These are phyloP conservation scores for Dothiorella sarmentorum DNA, from an alignment of 2,329 filamentous ascomycete genomes.

Conservation along the genomic window DNA sequence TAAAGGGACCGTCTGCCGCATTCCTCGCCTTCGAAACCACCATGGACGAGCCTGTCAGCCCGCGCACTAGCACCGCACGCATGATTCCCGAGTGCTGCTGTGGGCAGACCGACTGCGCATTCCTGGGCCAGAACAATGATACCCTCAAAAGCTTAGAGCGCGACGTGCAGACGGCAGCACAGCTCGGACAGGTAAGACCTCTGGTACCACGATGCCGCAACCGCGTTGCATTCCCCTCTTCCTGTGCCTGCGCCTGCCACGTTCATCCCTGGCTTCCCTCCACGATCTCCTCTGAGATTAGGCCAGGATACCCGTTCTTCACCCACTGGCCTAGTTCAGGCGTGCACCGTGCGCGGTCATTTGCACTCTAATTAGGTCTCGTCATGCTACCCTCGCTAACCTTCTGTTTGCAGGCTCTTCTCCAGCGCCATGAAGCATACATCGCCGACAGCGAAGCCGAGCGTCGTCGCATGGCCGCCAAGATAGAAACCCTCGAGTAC, in stretches of 20 bases:
- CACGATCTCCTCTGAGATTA: slow-evolving; percentile 11
- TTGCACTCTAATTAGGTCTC: slow-evolving; percentile 2
- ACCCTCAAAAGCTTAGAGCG: slow-evolving; percentile 77
- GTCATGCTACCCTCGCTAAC: slow-evolving; percentile 50
- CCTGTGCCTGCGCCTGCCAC: background rate
- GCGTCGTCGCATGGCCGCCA: slow-evolving; percentile 66
- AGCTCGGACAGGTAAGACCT: slow-evolving; percentile 80
- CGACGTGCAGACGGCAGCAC: slow-evolving; percentile 80
- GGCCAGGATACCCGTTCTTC: slow-evolving; percentile 3
- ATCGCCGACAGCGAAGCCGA: slow-evolving; percentile 90
- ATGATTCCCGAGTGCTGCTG: slow-evolving; percentile 69
- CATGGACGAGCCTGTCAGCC: slow-evolving; percentile 15
- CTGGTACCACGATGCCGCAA: background rate
- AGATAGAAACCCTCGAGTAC: slow-evolving; percentile 71
- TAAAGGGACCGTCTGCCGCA: slow-evolving; percentile 1
- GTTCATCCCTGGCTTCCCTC: background rate
- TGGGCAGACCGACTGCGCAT: slow-evolving; percentile 73
- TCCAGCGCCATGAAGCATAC: slow-evolving; percentile 89
- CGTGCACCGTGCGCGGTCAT: slow-evolving; percentile 12
- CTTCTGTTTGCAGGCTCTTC: slow-evolving; percentile 74
- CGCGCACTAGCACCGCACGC: slow-evolving; percentile 4
- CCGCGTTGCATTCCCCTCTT: background rate
- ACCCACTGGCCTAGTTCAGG: slow-evolving; percentile 11
- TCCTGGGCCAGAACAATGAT: slow-evolving; percentile 75
- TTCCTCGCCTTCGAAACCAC: slow-evolving; percentile 4